Conservation (phyloP, 2,329 filamentous ascomycete species). For the Fusarium luffae region DNA sequence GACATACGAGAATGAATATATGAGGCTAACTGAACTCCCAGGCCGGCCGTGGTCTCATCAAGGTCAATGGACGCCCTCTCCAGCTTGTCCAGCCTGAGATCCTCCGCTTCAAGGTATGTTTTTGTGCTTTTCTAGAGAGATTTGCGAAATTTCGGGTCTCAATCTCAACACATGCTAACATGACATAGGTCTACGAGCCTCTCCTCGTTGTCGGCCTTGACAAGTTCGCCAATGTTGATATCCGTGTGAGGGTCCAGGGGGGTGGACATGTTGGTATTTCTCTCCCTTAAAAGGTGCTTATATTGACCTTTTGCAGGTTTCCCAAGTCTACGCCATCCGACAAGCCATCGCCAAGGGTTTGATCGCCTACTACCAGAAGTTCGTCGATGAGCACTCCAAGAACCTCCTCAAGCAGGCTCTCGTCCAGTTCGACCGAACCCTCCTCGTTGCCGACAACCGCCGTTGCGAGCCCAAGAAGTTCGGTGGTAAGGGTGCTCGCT, state of each 20-base stretch:
- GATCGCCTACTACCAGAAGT: slow-evolving; percentile 97
- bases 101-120: slow-evolving; percentile 91
- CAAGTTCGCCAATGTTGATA: slow-evolving; percentile 96
- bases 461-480: slow-evolving; percentile 99
- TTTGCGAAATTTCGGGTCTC: neutral
- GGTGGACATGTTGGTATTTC: slow-evolving; percentile 68
- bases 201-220: slow-evolving; percentile 96
- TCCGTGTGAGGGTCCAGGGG: slow-evolving; percentile 74
- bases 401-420: slow-evolving; percentile 98
- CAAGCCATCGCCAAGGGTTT: slow-evolving; percentile 91
- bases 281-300: neutral
- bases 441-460: slow-evolving; percentile 99
- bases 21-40: slow-evolving; percentile 49
- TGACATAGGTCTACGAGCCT: slow-evolving; percentile 89
- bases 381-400: slow-evolving; percentile 99
- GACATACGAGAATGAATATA: neutral
- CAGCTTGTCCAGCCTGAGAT: slow-evolving; percentile 94
- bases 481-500: slow-evolving; percentile 90
- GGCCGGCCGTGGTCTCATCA: slow-evolving; percentile 80
- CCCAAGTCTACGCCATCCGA: slow-evolving; percentile 97
- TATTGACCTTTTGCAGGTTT: slow-evolving; percentile 67
- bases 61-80: slow-evolving; percentile 98
- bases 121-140: slow-evolving; percentile 9
- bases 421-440: slow-evolving; percentile 94
- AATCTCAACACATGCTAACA: slow-evolving; percentile 37